These are phyloP conservation scores for Paraleonurus japonicus DNA, from an alignment of 257 asterid genomes.

Conservation along the genomic window DNA sequence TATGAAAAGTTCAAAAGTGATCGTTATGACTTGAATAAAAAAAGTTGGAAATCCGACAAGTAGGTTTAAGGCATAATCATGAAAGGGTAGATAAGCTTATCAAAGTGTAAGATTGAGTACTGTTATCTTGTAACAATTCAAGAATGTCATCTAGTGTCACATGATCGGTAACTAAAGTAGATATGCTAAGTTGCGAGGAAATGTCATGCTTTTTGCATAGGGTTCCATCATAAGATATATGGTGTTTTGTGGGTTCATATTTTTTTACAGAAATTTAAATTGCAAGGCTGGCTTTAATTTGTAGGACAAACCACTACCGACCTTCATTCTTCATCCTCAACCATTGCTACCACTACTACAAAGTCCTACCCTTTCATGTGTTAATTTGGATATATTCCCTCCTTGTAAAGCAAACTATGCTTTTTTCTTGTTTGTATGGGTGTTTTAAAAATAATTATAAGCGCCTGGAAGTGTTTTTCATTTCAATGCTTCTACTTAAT, in stretches of 20 bases:
- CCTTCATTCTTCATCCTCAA: constrained; percentile 17
- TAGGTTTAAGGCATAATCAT: not conserved
- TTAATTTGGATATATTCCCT: constrained; percentile 31
- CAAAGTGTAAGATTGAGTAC: not conserved
- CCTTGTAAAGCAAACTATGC: constrained; percentile 2
- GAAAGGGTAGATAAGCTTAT: not conserved
- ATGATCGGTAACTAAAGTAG: constrained; percentile 23
- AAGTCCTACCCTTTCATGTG: constrained; percentile 24
- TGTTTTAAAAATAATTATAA: too few species aligned
- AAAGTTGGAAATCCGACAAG: constrained; percentile 12
- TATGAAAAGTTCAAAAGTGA: not conserved
- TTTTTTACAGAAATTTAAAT: constrained; percentile 1
- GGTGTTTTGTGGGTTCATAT: constrained; percentile 31
- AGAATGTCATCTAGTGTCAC: constrained; percentile 28
- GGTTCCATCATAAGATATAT: constrained; percentile 47
- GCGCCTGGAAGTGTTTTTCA: too few species aligned
- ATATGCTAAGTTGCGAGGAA: constrained; percentile 23
- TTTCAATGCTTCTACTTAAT: too few species aligned
- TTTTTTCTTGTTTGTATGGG: not conserved
- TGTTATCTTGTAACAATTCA: constrained; percentile 10
- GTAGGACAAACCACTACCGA: constrained; percentile 58
- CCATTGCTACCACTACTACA: constrained; percentile 25
- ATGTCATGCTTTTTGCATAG: constrained; percentile 40
- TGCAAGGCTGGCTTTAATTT: constrained; percentile 35
- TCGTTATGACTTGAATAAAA: not conserved